Evolutionary conservation across 176 grass and related monocot genomes (phyloP), one percentile per base, ranked within the genome.

Genomic region (Musa schizocarpa): DNA sequence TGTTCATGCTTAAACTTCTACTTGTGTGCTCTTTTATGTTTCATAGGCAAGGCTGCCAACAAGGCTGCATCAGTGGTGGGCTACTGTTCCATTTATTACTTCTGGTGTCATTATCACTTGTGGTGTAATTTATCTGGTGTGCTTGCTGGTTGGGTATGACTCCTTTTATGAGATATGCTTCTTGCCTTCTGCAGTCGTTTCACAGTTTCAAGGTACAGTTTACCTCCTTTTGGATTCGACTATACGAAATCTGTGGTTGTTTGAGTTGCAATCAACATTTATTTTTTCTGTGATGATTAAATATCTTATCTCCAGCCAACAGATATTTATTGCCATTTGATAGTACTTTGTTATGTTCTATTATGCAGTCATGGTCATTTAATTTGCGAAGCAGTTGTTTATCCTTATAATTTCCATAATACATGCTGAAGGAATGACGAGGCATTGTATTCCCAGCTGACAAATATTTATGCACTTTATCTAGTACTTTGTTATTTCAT

Each of bases 121-220:
- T 24, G 77, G 83, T 49, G 71, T 74, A 0, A 98, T 98, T 71
- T 98, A 98, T 78, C 52, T 98, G 72, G 77, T 66, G 3, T 98
- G 94, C 84, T 83, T 98, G 78, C 82, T 98, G 78, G 73, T 85
- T 83, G 94, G 94, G 54, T 98, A 98, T 83, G 94, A 93, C 85
- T 87, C 94, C 73, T 98, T 87, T 13, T 43, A 1, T 6, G 80
- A 93, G 80, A 91, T 93, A 78, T 98, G 94, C 86, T 98, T 98
- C 90, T 89, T 87, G 75, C 94, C 94, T 80, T 89, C 86, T 76
- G 77, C 43, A 71, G 83, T 91, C 23, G 77, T 78, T 64, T 93
- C 90, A 48, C 90, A 13, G 62, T 93, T 98, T 83, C 94, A 98
- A 98, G 94, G 94, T 98, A 69, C 82, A 55, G 64, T 54, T 54